phyloP scores from a whole-genome alignment of 768 basidiomycete species.

The Peribolospora kevripleyi region DNA sequence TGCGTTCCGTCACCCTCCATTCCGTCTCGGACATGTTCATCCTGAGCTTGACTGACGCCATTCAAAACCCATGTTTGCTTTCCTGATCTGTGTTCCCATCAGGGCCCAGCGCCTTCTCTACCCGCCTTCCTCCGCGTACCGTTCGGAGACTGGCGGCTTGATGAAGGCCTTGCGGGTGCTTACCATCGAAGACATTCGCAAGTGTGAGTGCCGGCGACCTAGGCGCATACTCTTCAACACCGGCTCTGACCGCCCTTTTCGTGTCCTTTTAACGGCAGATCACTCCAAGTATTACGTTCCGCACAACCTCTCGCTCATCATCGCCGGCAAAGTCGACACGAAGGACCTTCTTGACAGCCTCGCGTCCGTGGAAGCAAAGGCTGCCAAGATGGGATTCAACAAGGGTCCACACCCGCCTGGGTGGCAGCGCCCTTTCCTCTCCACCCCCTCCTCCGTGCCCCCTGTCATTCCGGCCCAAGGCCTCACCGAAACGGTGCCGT shows the following conservation, averaged over 20 bases:
- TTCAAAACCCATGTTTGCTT: background rate
- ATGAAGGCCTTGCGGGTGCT: constrained; percentile 74
- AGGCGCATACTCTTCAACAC: constrained; percentile 2
- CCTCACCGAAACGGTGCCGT: constrained; percentile 47
- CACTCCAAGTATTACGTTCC: constrained; percentile 77
- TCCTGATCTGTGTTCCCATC: constrained; percentile 4
- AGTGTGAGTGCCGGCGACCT: constrained; percentile 1
- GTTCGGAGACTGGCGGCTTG: constrained; percentile 88
- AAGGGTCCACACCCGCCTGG: constrained; percentile 40
- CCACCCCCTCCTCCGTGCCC: constrained; percentile 50
- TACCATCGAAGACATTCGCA: constrained; percentile 59
- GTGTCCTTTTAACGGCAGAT: constrained; percentile 38
- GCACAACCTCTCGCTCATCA: constrained; percentile 71
- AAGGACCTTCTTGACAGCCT: constrained; percentile 52
- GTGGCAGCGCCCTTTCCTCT: constrained; percentile 87
- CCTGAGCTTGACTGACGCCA: background rate
- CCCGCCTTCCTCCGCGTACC: constrained; percentile 58
- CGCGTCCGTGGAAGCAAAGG: constrained; percentile 50
- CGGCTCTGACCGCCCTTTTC: too few species aligned
- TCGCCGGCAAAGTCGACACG: constrained; percentile 61
- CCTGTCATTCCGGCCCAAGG: constrained; percentile 28
- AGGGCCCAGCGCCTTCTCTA: constrained; percentile 63
- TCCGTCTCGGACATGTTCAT: background rate
- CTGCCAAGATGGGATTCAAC: constrained; percentile 25
- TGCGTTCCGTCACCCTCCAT: constrained; percentile 19